A percentile compares a stretch with the other conserved stretches of the same genome.
These are phyloP conservation scores for Calocybe cyanea DNA, from an alignment of 768 basidiomycete species.

Conservation along the genomic window DNA sequence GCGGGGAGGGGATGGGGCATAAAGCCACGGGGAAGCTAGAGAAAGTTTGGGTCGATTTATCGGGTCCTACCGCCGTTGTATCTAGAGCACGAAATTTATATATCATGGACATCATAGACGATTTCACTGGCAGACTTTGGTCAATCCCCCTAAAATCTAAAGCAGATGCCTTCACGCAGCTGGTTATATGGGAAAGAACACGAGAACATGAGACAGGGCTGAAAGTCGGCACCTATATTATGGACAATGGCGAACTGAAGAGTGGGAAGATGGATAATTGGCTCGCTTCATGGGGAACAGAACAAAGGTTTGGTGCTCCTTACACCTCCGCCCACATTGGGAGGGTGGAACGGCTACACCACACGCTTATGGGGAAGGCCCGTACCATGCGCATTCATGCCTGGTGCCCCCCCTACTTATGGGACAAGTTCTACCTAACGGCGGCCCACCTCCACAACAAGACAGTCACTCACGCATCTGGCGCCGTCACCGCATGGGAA, in stretches of 20 bases:
- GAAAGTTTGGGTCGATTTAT: constrained; percentile 7
- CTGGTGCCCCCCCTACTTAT: constrained; percentile 18
- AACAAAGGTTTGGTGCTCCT: constrained; percentile 18
- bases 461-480: background rate
- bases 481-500: too few relatives aligned
- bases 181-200: constrained; percentile 26
- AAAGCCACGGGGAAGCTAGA: background rate
- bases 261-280: constrained; percentile 10
- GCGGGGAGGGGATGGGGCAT: background rate
- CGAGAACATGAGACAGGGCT: constrained; percentile 18
- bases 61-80: background rate
- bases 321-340: constrained; percentile 33
- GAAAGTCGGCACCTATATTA: constrained; percentile 1
- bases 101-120: background rate
- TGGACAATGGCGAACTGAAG: constrained; percentile 22
- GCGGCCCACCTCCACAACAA: constrained; percentile 10
- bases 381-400: constrained; percentile 21
- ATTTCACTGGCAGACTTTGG: constrained; percentile 19
- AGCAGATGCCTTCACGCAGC: constrained; percentile 15
- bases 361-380: constrained; percentile 24
- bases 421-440: constrained; percentile 25
- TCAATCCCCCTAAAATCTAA: constrained; percentile 28
- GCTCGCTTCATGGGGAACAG: constrained; percentile 11
- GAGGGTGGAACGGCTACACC: constrained; percentile 27
- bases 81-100: background rate